Conservation (phyloP, 2,329 filamentous ascomycete species). For the Arthrinium phaeospermum region DNA sequence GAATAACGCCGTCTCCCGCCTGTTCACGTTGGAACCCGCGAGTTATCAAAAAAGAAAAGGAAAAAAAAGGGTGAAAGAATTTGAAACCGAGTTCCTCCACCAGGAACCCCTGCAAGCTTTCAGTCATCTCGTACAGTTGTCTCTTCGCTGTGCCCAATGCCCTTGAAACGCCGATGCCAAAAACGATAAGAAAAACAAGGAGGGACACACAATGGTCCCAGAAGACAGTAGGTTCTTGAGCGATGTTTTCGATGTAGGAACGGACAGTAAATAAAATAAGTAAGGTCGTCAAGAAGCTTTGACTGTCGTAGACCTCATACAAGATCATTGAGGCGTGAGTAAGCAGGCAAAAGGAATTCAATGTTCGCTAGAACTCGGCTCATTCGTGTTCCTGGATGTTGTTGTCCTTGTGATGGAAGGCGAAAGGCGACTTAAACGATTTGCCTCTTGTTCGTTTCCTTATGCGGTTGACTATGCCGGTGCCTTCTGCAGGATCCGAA, state of each 20-base stretch:
- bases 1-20: conserved; percentile 17
- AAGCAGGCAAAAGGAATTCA: background rate
- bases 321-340: conserved; percentile 15
- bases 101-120: conserved; percentile 21
- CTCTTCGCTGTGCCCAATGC: conserved; percentile 26
- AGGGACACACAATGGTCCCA: background rate
- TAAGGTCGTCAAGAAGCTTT: conserved; percentile 5
- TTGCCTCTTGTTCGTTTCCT: conserved; percentile 41
- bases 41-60: conserved; percentile 12
- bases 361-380: background rate
- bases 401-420: conserved; percentile 36
- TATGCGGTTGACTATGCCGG: conserved; percentile 39
- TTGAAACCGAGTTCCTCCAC: background rate
- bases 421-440: conserved; percentile 41
- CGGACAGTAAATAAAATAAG: background rate
- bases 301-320: conserved; percentile 15
- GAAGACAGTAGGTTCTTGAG: background rate
- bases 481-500: conserved; percentile 26
- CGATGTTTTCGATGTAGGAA: conserved; percentile 8
- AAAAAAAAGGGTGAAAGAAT: background rate
- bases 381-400: conserved; percentile 38
- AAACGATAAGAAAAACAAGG: conserved; percentile 16
- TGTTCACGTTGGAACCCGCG: background rate
- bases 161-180: conserved; percentile 21
- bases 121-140: conserved; percentile 27